Evolutionary conservation across 2,329 filamentous ascomycete genomes (phyloP).

Genomic region (Cordyceps cicadae): DNA sequence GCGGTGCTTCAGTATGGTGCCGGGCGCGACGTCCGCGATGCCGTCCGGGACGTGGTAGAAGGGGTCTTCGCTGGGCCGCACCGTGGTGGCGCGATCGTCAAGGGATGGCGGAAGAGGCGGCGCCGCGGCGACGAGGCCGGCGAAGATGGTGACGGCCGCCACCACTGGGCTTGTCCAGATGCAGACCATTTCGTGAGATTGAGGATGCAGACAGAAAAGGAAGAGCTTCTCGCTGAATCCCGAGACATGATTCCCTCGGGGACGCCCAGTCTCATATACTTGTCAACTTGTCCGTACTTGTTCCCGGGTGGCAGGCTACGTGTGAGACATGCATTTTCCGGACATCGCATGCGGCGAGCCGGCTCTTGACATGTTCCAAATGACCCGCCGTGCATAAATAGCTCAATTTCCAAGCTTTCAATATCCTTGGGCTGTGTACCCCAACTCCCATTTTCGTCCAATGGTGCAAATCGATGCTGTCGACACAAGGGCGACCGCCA

Average conservation of each 20-base stretch:
- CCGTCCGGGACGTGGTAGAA: slow-evolving; percentile 18
- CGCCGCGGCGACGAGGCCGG: neutral
- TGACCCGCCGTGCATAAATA: slow-evolving; percentile 1
- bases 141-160: neutral
- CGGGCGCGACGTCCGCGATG: slow-evolving; percentile 13
- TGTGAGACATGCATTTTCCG: neutral
- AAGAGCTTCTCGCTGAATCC: neutral
- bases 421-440: neutral
- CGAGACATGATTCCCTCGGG: neutral
- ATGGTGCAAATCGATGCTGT: neutral
- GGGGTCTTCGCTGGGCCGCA: slow-evolving; percentile 17
- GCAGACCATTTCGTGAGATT: neutral
- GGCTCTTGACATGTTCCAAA: neutral
- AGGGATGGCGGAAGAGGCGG: neutral
- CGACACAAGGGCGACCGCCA: neutral
- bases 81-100: neutral
- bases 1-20: slow-evolving; percentile 18
- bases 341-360: neutral
- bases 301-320: neutral
- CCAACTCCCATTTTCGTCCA: neutral
- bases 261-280: neutral
- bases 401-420: neutral
- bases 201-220: neutral
- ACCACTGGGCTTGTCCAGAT: neutral
- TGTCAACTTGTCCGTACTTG: neutral